Conservation (phyloP, 2,329 filamentous ascomycete species). For the Sporothrix luriei region DNA sequence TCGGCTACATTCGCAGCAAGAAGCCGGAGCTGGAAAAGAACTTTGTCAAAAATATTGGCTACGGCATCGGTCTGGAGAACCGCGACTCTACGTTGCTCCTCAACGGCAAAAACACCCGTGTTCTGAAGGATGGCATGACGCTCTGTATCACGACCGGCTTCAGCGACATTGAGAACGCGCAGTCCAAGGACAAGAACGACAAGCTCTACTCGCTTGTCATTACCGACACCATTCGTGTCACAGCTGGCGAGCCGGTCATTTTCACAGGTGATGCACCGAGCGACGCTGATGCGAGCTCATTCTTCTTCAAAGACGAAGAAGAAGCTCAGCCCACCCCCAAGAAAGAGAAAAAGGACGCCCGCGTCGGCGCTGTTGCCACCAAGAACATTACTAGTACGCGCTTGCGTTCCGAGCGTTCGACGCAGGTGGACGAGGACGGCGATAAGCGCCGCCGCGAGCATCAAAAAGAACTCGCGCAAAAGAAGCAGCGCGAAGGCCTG, state of each 20-base stretch:
- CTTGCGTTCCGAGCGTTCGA: constrained; percentile 84
- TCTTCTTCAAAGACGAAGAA: constrained; percentile 98
- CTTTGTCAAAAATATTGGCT: constrained; percentile 89
- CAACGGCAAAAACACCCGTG: constrained; percentile 81
- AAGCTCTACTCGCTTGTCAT: constrained; percentile 87
- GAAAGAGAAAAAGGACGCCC: constrained; percentile 82
- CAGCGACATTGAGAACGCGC: constrained; percentile 82
- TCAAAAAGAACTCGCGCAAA: constrained; percentile 82
- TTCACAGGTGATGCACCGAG: constrained; percentile 93
- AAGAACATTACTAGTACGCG: constrained; percentile 96
- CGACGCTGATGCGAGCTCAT: constrained; percentile 90
- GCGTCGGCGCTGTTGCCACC: constrained; percentile 83
- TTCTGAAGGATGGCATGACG: constrained; percentile 95
- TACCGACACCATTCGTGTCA: constrained; percentile 90
- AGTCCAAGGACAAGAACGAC: constrained; percentile 85
- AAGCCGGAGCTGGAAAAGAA: constrained; percentile 95
- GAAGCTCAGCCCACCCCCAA: constrained; percentile 84
- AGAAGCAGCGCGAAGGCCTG: constrained; percentile 88
- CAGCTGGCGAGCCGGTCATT: constrained; percentile 73
- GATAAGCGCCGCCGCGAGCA: constrained; percentile 86
- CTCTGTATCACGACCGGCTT: constrained; percentile 88
- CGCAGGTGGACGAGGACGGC: constrained; percentile 84
- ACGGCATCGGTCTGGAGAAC: constrained; percentile 89
- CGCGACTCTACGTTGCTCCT: constrained; percentile 80
- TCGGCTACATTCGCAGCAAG: constrained; percentile 78